phyloP scores from a whole-genome alignment of 2,329 filamentous ascomycete species.

The Chaetomium sp. region DNA sequence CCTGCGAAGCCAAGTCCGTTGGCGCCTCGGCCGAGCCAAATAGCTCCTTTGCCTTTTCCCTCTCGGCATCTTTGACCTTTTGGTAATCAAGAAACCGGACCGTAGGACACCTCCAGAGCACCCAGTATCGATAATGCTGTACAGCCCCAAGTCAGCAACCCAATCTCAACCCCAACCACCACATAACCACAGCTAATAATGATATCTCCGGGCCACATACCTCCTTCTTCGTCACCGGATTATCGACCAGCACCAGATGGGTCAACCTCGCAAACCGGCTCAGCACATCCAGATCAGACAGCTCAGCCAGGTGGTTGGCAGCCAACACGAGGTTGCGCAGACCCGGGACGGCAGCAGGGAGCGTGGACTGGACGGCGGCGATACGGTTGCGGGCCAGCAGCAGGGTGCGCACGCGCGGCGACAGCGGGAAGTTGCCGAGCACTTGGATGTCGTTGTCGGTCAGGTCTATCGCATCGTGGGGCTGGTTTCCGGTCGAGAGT shows the following conservation, averaged over 20 bases:
- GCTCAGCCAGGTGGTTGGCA: conserved; percentile 72
- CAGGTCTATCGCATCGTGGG: conserved; percentile 94
- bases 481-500: conserved; percentile 41
- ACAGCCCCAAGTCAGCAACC: conserved; percentile 12
- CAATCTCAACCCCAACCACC: not conserved
- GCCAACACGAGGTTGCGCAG: conserved; percentile 76
- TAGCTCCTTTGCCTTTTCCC: conserved; percentile 66
- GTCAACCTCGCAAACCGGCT: conserved; percentile 62
- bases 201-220: conserved; percentile 43
- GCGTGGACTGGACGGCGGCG: conserved; percentile 66
- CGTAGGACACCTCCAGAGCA: conserved; percentile 77
- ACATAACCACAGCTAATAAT: conserved; percentile 10
- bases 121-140: conserved; percentile 86
- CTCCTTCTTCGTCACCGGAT: conserved; percentile 89
- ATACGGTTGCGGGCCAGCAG: conserved; percentile 88
- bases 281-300: conserved; percentile 83
- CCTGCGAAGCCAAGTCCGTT: conserved; percentile 70
- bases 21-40: conserved; percentile 77
- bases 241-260: conserved; percentile 76
- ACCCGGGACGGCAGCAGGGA: conserved; percentile 72
- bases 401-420: conserved; percentile 78
- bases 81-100: conserved; percentile 88
- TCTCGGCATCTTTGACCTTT: conserved; percentile 84
- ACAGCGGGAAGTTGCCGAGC: conserved; percentile 87
- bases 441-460: conserved; percentile 95